Percentiles rank a stretch among this genome's conserved stretches.
These are phyloP conservation scores for Chrysosphaeria jannelii DNA, from an alignment of 2,329 filamentous ascomycete species.

Conservation along the genomic window DNA sequence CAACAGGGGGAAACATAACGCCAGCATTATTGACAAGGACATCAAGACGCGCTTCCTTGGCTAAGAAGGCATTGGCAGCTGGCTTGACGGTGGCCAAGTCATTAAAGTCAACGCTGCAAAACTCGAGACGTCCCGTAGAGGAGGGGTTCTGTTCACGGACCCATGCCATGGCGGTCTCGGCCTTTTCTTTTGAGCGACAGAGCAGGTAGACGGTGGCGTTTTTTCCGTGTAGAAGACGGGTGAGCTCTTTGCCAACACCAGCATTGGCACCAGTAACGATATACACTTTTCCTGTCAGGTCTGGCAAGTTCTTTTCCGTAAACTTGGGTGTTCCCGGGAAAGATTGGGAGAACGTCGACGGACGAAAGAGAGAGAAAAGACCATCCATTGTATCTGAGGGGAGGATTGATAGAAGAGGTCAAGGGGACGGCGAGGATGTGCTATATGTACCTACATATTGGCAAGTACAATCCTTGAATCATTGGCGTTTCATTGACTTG, in stretches of 20 bases:
- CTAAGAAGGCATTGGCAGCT: conserved; percentile 5
- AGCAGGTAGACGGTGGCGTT: conserved; percentile 21
- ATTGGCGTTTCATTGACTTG: no score
- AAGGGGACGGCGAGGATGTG: no score
- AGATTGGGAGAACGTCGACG: conserved; percentile 5
- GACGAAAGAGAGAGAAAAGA: no score
- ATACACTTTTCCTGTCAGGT: conserved; percentile 10
- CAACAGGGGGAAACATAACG: conserved; percentile 8
- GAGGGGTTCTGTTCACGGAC: conserved; percentile 9
- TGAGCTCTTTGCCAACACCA: conserved; percentile 17
- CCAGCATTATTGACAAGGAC: conserved; percentile 13
- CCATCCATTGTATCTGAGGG: no score
- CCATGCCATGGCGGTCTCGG: conserved; percentile 11
- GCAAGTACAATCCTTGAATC: no score
- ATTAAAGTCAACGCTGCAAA: conserved; percentile 9
- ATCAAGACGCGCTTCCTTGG: conserved; percentile 7
- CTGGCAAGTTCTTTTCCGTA: conserved; percentile 8
- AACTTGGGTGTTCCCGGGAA: conserved; percentile 7
- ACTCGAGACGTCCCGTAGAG: conserved; percentile 7
- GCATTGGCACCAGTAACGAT: conserved; percentile 13
- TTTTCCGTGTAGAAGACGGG: conserved; percentile 17
- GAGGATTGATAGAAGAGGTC: no score
- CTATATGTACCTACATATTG: no score
- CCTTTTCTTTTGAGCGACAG: conserved; percentile 13
- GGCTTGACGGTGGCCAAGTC: conserved; percentile 7